Conservation (phyloP, 306 rosid species). For the Nissolia schottii region DNA sequence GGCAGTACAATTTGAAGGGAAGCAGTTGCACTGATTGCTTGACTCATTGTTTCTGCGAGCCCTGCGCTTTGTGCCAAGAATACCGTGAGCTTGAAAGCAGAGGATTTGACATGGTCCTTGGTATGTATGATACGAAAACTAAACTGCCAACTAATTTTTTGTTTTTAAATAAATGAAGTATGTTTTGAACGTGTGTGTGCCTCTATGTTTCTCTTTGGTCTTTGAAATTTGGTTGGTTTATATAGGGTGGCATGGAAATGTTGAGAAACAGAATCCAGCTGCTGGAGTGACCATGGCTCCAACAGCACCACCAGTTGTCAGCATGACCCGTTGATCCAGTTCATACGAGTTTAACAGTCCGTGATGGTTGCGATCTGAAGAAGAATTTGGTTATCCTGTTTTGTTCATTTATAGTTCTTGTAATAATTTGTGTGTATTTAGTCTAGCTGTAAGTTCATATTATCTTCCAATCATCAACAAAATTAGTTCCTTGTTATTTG, state of each 20-base stretch:
- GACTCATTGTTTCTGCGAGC: slow-evolving; percentile 53
- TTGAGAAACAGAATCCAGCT: slow-evolving; percentile 37
- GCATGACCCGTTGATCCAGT: slow-evolving; percentile 46
- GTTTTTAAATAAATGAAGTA: no score
- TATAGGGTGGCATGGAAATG: slow-evolving; percentile 54
- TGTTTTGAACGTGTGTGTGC: neutral
- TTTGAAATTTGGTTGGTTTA: slow-evolving; percentile 7
- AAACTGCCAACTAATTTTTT: no score
- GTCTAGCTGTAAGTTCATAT: no score
- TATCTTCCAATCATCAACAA: no score
- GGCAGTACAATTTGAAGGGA: slow-evolving; percentile 31
- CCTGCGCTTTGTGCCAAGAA: slow-evolving; percentile 68
- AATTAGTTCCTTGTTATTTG: no score
- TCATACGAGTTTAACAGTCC: no score
- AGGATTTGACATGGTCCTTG: slow-evolving; percentile 65
- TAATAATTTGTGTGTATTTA: no score
- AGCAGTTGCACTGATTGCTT: slow-evolving; percentile 49
- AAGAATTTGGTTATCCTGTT: neutral
- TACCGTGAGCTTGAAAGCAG: slow-evolving; percentile 67
- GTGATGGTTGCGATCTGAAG: no score
- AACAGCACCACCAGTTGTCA: slow-evolving; percentile 27
- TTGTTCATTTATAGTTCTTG: neutral
- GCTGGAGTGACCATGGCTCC: slow-evolving; percentile 16
- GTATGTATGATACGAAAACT: no score
- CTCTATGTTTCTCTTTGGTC: no score